Base-by-base conservation (phyloP, 2,329 filamentous ascomycete genomes). In the Emydomyces testavorans region DNA sequence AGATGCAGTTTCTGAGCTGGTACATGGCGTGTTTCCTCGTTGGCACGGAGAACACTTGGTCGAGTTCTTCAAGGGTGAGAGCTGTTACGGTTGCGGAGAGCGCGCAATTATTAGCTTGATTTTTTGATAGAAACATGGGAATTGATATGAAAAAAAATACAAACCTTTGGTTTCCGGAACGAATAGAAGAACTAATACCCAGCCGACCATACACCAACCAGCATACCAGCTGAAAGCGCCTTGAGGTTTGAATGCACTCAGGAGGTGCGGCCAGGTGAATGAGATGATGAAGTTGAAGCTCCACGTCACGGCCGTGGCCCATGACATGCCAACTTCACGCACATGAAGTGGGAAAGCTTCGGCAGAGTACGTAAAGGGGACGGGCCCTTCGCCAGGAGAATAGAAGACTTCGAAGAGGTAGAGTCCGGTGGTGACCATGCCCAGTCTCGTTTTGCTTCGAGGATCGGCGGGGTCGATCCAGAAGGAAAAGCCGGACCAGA, bases 311-410 rank as follows among this genome's bases (percentile, higher is more conserved):
- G 74, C 72, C 0, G 74, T 77, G 0, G 70, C 75, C 50, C 67
- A 71, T 2, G 74, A 75, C 78, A 81, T 81, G 31, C 77, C 78
- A 7, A 79, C 67, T n/a, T 77, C 71, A 8, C 78, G 73, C 28
- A 80, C 73, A 50, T 79, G 75, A 7, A 79, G 62, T 6, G 77
- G 78, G 56, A 80, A 82, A 1, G 76, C 77, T 60, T 82, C 79
- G 4, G 79, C 78, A 0, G 76, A 79, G 58, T 82, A 82, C 0
- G 76, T 79, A 54, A 82, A 82, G 1, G 78, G 78, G 0, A 80
- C 78, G 0, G 74, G 74, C 0, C 78, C 78, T 60, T 77, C 77
- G 18, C 78, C 78, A 0, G 77, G 67, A 0, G 67, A 70, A 56
- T 75, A 75, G 21, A 71, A 68, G 13, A 75, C 67, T 54, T 73